Evolutionary conservation across 257 asterid species (phyloP).

Genomic region (Paraleonurus japonicus): DNA sequence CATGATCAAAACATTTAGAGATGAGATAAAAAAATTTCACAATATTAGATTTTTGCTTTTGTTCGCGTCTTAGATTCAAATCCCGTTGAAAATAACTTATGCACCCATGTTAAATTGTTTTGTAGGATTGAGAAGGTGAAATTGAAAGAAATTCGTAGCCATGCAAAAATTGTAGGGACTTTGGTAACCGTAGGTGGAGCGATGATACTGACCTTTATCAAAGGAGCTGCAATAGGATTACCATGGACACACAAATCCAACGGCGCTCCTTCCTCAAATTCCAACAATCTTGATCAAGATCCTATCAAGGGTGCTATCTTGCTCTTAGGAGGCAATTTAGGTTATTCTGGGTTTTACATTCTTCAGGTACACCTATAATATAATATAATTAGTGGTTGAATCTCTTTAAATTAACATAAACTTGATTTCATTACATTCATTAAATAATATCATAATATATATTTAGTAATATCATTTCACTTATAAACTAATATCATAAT

Average conservation of each 20-base stretch:
- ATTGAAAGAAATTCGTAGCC: slow-evolving; percentile 42
- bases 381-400: too few relatives aligned
- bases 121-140: slow-evolving; percentile 68
- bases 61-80: too few relatives aligned
- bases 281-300: slow-evolving; percentile 23
- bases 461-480: too few relatives aligned
- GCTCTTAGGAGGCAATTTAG: slow-evolving; percentile 44
- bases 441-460: too few relatives aligned
- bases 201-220: slow-evolving; percentile 60
- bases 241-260: slow-evolving; percentile 59
- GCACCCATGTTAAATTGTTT: too few relatives aligned
- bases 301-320: slow-evolving; percentile 56
- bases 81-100: too few relatives aligned
- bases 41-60: too few relatives aligned
- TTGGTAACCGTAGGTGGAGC: slow-evolving; percentile 69
- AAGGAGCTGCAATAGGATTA: slow-evolving; percentile 44
- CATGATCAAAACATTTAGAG: too few relatives aligned
- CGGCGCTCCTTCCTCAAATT: background rate
- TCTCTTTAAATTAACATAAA: too few relatives aligned
- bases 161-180: slow-evolving; percentile 63
- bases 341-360: slow-evolving; percentile 55
- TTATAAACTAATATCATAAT: too few relatives aligned
- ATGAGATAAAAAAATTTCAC: too few relatives aligned
- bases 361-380: slow-evolving; percentile 43
- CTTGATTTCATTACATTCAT: too few relatives aligned